Conservation (phyloP, 208 protist genomes). For the Crithidia brevicula region DNA sequence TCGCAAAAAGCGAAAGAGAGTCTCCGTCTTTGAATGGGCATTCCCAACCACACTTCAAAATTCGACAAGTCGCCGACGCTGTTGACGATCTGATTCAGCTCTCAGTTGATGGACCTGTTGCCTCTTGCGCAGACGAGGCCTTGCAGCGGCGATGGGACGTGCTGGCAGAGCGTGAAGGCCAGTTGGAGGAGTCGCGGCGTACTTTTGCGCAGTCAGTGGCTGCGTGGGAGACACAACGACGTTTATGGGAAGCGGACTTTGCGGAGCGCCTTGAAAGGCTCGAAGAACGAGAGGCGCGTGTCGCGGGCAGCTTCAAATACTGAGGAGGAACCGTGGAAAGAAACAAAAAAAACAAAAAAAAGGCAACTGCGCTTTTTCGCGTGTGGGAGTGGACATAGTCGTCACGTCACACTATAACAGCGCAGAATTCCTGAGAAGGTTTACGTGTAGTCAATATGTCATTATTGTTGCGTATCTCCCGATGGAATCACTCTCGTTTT, state of each 20-base stretch:
- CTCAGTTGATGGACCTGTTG: too few species aligned
- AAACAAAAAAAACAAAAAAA: neutral
- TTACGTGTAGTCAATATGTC: too few species aligned
- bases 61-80: too few species aligned
- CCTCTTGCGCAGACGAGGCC: neutral
- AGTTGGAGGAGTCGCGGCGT: neutral
- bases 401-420: too few species aligned
- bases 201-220: slow-evolving; percentile 2
- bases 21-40: neutral
- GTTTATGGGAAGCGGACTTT: slow-evolving; percentile 17
- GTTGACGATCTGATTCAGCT: too few species aligned
- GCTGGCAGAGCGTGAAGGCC: neutral
- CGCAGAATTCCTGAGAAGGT: too few species aligned
- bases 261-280: slow-evolving; percentile 5
- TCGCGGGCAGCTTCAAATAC: neutral
- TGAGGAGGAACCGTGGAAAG: neutral
- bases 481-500: too few species aligned
- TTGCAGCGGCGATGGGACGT: neutral
- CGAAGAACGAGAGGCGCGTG: slow-evolving; percentile 14
- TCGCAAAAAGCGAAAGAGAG: neutral
- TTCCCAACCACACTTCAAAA: too few species aligned
- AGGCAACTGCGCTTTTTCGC: too few species aligned
- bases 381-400: too few species aligned
- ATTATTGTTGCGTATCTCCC: too few species aligned
- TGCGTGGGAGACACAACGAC: slow-evolving; percentile 18